A percentile compares a stretch with the other conserved stretches of the same genome.
These are phyloP conservation scores for Pterulicium gracile DNA, from an alignment of 1,284 basidiomycete genomes.

Conservation along the genomic window DNA sequence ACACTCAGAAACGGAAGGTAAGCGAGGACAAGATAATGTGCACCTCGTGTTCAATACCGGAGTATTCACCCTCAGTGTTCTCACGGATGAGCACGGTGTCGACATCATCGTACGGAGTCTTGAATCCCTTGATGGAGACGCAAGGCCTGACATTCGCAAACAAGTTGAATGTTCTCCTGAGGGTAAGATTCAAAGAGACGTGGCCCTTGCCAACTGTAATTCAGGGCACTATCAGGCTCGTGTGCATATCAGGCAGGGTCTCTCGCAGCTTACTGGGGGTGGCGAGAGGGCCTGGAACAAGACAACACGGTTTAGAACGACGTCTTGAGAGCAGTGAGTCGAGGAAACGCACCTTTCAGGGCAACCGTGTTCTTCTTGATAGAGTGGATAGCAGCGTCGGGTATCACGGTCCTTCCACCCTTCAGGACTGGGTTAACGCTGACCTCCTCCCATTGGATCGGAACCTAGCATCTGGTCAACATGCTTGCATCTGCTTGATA, in stretches of 20 bases:
- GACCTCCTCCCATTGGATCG: slow-evolving; percentile 98
- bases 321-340: slow-evolving; percentile 3
- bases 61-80: slow-evolving; percentile 99
- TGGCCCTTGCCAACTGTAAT: slow-evolving; percentile 93
- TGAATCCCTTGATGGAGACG: slow-evolving; percentile 91
- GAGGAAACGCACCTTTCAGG: slow-evolving; percentile 72
- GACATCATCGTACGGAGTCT: slow-evolving; percentile 97
- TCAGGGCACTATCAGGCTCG: too few relatives aligned
- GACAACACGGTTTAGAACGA: slow-evolving; percentile 6
- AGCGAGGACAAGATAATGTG: background rate
- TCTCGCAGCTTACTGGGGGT: slow-evolving; percentile 67
- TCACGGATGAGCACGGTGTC: slow-evolving; percentile 98
- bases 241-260: too few relatives aligned
- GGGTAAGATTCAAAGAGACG: slow-evolving; percentile 95
- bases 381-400: slow-evolving; percentile 82
- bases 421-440: slow-evolving; percentile 91
- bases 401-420: slow-evolving; percentile 95
- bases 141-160: slow-evolving; percentile 99
- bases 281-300: slow-evolving; percentile 68
- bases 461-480: slow-evolving; percentile 46
- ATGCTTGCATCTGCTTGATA: slow-evolving; percentile 2
- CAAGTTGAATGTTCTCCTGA: slow-evolving; percentile 94
- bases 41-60: slow-evolving; percentile 97
- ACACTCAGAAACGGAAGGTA: slow-evolving; percentile 8
- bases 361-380: slow-evolving; percentile 98